Evolutionary conservation across 495 filamentous ascomycete genomes (phyloP), one percentile per base, ranked within the genome.

Genomic region (Podospora comata): DNA sequence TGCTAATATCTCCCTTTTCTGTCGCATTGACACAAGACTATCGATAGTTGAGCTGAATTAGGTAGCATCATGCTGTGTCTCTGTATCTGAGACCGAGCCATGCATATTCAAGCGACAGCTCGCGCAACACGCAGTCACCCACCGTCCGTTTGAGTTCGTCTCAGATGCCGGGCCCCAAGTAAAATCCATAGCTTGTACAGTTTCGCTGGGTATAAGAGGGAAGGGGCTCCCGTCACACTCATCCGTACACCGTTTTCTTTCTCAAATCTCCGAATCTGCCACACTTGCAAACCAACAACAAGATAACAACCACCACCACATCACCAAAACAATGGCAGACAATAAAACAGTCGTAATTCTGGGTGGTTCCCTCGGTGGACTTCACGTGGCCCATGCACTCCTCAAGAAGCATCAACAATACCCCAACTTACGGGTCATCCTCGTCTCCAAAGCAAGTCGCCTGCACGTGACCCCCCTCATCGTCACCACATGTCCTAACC

Each of bases 311-410:
- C 56, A 58, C n/a, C 56, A 58, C 56, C 56, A 58, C 56, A 58
- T 48, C 39, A 48, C 39, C 39, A 48, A n/a, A 72, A 65, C 34
- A 81, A 79, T 79, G 65, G 39, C 39, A 11, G 39, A 48, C 39
- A 48, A 72, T 39, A 73, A 79, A 68, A 82, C 81, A 11, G 76
- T 89, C 39, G 76, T 88, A 26, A 78, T 89, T 62, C 75, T 89
- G 6, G 86, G 86, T 13, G 86, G 82, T 70, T 80, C 83, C 68
- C 84, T 79, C 67, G 78, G 79, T 34, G 86, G 84, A 67, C 74
- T 88, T 23, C 77, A 81, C 27, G 68, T 82, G 18, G 80, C 85
- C 68, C 87, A 89, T 72, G 79, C 80, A 23, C 77, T 89, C 27
- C 74, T 87, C 68, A 85, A 86, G 68, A 76, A 80, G 68, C 39